Percentiles rank a stretch among this genome's conserved stretches.
Evolutionary conservation across 140 eudicot species (phyloP).

Genomic region (Cichorium intybus): DNA sequence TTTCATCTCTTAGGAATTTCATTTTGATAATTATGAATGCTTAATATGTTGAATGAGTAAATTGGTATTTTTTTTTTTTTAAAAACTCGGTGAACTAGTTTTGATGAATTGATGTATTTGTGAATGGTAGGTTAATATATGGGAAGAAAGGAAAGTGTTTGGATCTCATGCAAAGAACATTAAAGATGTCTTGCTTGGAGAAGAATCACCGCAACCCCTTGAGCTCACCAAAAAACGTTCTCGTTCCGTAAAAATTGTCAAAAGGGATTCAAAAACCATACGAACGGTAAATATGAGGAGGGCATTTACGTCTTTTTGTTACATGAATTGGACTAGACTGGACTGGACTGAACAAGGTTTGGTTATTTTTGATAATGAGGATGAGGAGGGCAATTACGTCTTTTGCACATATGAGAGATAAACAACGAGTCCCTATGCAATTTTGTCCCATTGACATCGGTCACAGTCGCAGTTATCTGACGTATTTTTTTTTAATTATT

Average conservation of each 20-base stretch:
- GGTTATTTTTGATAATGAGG: neutral
- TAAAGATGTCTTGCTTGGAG: constrained; percentile 72
- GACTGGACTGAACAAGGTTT: neutral
- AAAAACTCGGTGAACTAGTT: neutral
- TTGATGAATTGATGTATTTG: constrained; percentile 1
- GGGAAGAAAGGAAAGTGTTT: constrained; percentile 94
- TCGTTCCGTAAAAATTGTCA: constrained; percentile 72
- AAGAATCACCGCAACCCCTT: constrained; percentile 66
- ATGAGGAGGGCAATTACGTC: neutral
- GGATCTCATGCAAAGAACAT: constrained; percentile 71
- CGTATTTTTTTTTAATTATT: neutral
- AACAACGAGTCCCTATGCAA: no score
- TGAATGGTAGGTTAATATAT: constrained; percentile 61
- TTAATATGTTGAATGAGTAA: neutral
- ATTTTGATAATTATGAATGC: no score
- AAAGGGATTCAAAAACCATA: constrained; percentile 77
- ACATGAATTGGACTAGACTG: neutral
- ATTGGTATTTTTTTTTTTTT: neutral
- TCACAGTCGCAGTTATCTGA: no score
- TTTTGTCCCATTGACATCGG: neutral
- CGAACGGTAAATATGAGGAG: constrained; percentile 51
- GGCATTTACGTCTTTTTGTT: neutral
- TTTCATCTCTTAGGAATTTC: no score
- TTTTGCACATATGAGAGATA: no score
- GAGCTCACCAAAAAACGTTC: constrained; percentile 84